phyloP scores from a whole-genome alignment of 2,329 filamentous ascomycete genomes.

The Paecilomyces variotii region DNA sequence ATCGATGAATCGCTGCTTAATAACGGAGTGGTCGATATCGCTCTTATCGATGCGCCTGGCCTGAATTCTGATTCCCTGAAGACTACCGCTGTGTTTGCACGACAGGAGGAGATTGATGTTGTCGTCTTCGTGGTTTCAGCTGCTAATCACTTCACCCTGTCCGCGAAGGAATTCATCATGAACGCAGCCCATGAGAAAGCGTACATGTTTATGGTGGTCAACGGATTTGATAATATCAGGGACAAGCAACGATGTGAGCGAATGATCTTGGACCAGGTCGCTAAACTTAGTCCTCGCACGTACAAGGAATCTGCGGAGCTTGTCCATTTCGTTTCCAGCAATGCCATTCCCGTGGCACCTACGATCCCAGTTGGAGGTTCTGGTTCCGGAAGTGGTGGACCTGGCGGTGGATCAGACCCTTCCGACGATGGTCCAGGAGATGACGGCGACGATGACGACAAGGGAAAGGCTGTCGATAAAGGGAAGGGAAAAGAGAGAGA shows the following conservation, averaged over 20 bases:
- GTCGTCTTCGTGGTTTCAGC: conserved; percentile 98
- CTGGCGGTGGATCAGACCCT: conserved; percentile 45
- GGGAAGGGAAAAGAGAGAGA: conserved; percentile 86
- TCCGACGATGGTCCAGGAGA: conserved; percentile 35
- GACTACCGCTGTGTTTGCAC: conserved; percentile 92
- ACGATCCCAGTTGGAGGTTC: conserved; percentile 43
- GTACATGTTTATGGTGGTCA: conserved; percentile 98
- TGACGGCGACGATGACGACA: conserved; percentile 45
- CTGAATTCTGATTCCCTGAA: conserved; percentile 94
- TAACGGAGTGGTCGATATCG: conserved; percentile 96
- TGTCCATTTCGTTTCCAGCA: conserved; percentile 96
- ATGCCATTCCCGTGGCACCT: conserved; percentile 72
- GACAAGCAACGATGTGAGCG: conserved; percentile 88
- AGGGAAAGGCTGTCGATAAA: conserved; percentile 54
- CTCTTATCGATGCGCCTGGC: conserved; percentile 91
- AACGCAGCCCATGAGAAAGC: conserved; percentile 94
- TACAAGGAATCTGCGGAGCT: conserved; percentile 87
- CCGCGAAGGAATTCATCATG: conserved; percentile 95
- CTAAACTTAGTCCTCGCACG: conserved; percentile 79
- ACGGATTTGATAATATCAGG: conserved; percentile 88
- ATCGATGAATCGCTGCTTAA: conserved; percentile 92
- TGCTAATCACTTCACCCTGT: conserved; percentile 94
- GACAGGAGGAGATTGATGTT: conserved; percentile 97
- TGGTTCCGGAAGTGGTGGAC: conserved; percentile 45
- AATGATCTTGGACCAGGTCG: conserved; percentile 85